Base-by-base conservation (phyloP, 2,329 filamentous ascomycete genomes). In the Ophiosphaerella herpotricha region DNA sequence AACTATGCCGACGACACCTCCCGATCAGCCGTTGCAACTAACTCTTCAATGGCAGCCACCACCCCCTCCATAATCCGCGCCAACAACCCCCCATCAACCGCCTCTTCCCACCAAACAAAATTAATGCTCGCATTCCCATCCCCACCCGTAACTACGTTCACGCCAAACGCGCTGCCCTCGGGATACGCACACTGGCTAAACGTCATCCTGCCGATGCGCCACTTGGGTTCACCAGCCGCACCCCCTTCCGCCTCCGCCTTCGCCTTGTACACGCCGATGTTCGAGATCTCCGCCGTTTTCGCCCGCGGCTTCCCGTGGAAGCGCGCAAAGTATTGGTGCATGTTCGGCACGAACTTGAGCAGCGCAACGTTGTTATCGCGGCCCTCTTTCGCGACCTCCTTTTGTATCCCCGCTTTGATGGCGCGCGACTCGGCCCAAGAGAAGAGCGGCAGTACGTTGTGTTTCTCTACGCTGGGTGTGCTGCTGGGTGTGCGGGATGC, bases 121-220 rank as follows among this genome's bases (percentile, higher is more conserved):
- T 65, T 68, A 16, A 79, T 26, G 7, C 67, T 63, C 54, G 77
- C 61, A 53, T 73, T 74, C 1, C 74, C 75, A 66, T 80, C 76
- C 4, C 68, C 70, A 12, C 78, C 78, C 0, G 76, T 77, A 12
- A 75, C 66, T 44, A 69, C 68, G 35, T 72, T 77, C 6, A 77
- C 61, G 12, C 63, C 64, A 36, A 80, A 53, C 4, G 74, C 72
- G 24, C 64, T 60, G 0, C 75, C 73, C 2, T 70, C 64, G 1
- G 74, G 71, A 55, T 67, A 73, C 2, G 70, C 66, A 54, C 73
- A 74, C 54, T 80, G 77, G 21, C 76, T 77, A 46, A 81, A 80
- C 4, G 76, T 51, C 58, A 78, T 71, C 3, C 74, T 68, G 1
- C 71, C 72, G 24, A 79, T 67, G 14, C 50, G 57, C 57, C 69